Base-by-base conservation (phyloP, 108 stramenopile genomes). In the Chaetoceros tenuissimus region DNA sequence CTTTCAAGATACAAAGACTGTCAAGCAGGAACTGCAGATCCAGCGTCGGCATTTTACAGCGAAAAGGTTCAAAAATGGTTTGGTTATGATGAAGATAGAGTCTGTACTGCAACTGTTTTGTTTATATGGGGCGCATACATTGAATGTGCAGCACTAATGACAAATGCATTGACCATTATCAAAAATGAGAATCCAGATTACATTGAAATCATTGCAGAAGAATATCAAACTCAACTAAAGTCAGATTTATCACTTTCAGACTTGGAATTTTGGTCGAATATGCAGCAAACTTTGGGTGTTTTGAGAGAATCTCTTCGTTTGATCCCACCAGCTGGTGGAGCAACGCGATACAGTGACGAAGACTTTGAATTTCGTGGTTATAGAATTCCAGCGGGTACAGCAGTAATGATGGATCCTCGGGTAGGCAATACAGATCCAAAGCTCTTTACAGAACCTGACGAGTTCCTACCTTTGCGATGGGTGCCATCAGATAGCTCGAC, bases 41-140 rank as follows among this genome's bases (percentile, higher is more conserved):
- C n/a, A n/a, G n/a, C n/a, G n/a, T n/a, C n/a, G n/a, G n/a, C n/a
- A n/a, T n/a, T n/a, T n/a, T 45, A 17, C 18, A n/a, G n/a, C n/a
- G n/a, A n/a, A n/a, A n/a, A n/a, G n/a, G n/a, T n/a, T n/a, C n/a
- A n/a, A n/a, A n/a, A n/a, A n/a, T n/a, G n/a, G n/a, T n/a, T n/a
- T n/a, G n/a, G n/a, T n/a, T n/a, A n/a, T n/a, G n/a, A n/a, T n/a
- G n/a, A n/a, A n/a, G n/a, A n/a, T n/a, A n/a, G n/a, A n/a, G n/a
- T n/a, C n/a, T n/a, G n/a, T n/a, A n/a, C n/a, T n/a, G n/a, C n/a
- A n/a, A n/a, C n/a, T n/a, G n/a, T n/a, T n/a, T n/a, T n/a, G 13
- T 60, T 68, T n/a, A 53, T 68, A 26, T 68, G 67, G 67, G 67
- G 67, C 5, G 67, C 67, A 22, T 68, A 68, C 26, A 55, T 68